Percentiles rank a stretch among this genome's conserved stretches.
These are phyloP conservation scores for Rhizopogon sp. DNA, from an alignment of 768 basidiomycete species.

Conservation along the genomic window DNA sequence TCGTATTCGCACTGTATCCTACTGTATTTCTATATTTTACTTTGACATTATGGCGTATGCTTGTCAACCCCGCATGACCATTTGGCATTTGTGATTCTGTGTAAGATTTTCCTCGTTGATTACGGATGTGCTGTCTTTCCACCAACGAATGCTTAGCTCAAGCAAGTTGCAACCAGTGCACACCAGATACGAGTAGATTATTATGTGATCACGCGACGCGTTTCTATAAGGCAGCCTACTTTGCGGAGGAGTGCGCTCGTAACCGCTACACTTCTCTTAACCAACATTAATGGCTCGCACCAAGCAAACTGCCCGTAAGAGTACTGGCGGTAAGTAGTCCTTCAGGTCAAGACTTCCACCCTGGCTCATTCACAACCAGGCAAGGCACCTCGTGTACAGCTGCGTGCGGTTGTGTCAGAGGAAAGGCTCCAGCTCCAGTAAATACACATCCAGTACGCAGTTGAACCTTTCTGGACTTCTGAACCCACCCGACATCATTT, in stretches of 20 bases:
- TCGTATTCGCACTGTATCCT: background rate
- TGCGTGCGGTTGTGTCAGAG: conserved; percentile 53
- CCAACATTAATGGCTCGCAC: conserved; percentile 54
- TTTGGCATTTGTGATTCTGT: background rate
- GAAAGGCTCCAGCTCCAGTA: conserved; percentile 38
- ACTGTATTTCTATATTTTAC: conserved; percentile 11
- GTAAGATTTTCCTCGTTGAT: background rate
- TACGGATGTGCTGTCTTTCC: too few relatives aligned
- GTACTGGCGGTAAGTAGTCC: conserved; percentile 53
- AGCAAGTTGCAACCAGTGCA: background rate
- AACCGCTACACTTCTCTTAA: too few relatives aligned
- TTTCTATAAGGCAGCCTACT: background rate
- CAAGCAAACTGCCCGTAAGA: conserved; percentile 73
- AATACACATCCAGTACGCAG: conserved; percentile 30
- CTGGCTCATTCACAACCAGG: conserved; percentile 22
- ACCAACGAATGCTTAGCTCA: too few relatives aligned
- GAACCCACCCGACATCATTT: background rate
- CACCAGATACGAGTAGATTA: too few relatives aligned
- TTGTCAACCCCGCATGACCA: background rate
- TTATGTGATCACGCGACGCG: background rate
- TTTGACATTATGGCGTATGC: background rate
- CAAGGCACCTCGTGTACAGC: conserved; percentile 67
- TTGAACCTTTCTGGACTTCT: background rate
- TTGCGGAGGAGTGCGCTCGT: too few relatives aligned
- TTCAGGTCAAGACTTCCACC: background rate